These are phyloP conservation scores for Acmispon strigosus DNA, from an alignment of 306 rosid genomes.

Conservation along the genomic window DNA sequence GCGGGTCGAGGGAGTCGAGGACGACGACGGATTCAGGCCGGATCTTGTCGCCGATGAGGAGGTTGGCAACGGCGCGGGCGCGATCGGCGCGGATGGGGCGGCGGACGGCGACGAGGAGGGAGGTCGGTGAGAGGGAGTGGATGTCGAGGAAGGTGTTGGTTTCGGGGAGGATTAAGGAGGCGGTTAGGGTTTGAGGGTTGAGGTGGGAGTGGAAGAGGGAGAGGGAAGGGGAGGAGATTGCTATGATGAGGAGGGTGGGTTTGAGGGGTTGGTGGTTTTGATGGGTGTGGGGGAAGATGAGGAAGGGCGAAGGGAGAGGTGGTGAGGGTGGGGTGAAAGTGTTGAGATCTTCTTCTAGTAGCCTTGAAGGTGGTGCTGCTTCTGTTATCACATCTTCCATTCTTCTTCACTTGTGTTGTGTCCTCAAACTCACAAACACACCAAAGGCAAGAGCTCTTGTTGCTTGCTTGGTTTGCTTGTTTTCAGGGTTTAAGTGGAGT, in stretches of 20 bases:
- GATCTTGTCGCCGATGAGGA: slow-evolving; percentile 38
- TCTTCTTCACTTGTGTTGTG: background rate
- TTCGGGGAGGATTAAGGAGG: slow-evolving; percentile 51
- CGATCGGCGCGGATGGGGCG: slow-evolving; percentile 38
- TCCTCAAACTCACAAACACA: background rate
- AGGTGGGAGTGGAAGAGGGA: slow-evolving; percentile 39
- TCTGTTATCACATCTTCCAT: slow-evolving; percentile 89
- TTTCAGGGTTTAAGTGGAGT: no score
- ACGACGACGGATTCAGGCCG: slow-evolving; percentile 45
- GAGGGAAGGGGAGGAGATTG: slow-evolving; percentile 61
- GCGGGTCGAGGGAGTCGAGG: slow-evolving; percentile 43
- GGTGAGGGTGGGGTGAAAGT: slow-evolving; percentile 56
- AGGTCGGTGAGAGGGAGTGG: slow-evolving; percentile 28
- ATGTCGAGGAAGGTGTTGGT: slow-evolving; percentile 36
- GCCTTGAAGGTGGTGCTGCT: slow-evolving; percentile 76
- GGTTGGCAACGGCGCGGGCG: slow-evolving; percentile 41
- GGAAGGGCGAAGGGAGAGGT: slow-evolving; percentile 59
- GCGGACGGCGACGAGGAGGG: slow-evolving; percentile 40
- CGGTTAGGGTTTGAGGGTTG: slow-evolving; percentile 34
- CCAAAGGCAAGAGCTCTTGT: background rate
- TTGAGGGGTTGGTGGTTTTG: slow-evolving; percentile 34
- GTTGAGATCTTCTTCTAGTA: slow-evolving; percentile 75
- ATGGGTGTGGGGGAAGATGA: slow-evolving; percentile 36
- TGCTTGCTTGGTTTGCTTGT: no score
- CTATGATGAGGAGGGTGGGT: slow-evolving; percentile 64